These are phyloP conservation scores for Alternaria arbusti DNA, from an alignment of 2,329 filamentous ascomycete genomes.

Conservation along the genomic window DNA sequence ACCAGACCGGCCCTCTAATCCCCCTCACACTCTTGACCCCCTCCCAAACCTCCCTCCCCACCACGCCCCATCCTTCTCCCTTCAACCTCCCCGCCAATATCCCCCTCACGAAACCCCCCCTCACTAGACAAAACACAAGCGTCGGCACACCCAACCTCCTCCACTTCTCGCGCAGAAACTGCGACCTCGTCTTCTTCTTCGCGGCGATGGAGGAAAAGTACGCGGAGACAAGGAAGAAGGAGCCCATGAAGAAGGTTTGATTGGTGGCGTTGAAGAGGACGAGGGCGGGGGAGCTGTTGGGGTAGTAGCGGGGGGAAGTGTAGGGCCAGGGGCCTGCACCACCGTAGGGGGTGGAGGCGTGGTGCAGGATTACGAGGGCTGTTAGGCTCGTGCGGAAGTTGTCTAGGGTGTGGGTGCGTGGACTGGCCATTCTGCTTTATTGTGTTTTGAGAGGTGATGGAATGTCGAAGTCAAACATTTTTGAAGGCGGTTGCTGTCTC, in stretches of 20 bases:
- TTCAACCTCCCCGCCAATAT: conserved; percentile 2
- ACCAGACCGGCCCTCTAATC: conserved; percentile 26
- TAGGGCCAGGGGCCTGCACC: conserved; percentile 24
- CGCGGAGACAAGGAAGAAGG: conserved; percentile 28
- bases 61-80: neutral
- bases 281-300: conserved; percentile 8
- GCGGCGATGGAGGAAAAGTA: conserved; percentile 22
- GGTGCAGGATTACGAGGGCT: conserved; percentile 26
- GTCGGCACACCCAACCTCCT: conserved; percentile 26
- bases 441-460: neutral
- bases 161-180: conserved; percentile 18
- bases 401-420: conserved; percentile 22
- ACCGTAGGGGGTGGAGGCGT: conserved; percentile 26
- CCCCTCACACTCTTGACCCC: conserved; percentile 13
- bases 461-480: neutral
- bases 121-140: conserved; percentile 14
- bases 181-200: neutral
- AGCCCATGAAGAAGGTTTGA: conserved; percentile 31
- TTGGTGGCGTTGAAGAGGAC: conserved; percentile 22
- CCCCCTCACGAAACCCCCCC: neutral
- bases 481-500: neutral
- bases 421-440: neutral
- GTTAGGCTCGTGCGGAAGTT: conserved; percentile 30
- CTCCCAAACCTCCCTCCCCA: neutral
- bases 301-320: conserved; percentile 1